phyloP scores from a whole-genome alignment of 495 filamentous ascomycete species.

The Lophiostoma macrostomum region DNA sequence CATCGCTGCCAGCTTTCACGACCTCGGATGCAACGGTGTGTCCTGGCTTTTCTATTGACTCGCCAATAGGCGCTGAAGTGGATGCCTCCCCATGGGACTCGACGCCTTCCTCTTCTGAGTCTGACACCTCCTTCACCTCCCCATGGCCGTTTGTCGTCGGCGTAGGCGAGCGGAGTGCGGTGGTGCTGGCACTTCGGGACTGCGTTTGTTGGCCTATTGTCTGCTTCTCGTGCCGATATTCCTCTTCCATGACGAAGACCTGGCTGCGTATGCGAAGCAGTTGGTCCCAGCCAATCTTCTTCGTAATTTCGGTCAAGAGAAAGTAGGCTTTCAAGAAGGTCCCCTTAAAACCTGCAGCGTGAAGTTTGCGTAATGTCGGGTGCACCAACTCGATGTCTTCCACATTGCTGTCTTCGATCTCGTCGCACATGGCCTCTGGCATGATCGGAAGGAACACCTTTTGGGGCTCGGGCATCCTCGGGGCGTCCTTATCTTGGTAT shows the following conservation, averaged over 20 bases:
- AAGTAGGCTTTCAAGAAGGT: conserved; percentile 94
- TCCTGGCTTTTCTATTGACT: conserved; percentile 73
- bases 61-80: conserved; percentile 37
- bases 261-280: conserved; percentile 88
- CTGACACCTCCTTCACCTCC: conserved; percentile 41
- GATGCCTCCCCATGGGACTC: conserved; percentile 22
- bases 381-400: conserved; percentile 78
- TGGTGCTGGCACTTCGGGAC: conserved; percentile 71
- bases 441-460: conserved; percentile 83
- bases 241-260: conserved; percentile 99
- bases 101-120: conserved; percentile 1
- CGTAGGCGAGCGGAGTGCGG: conserved; percentile 64
- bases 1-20: conserved; percentile 74
- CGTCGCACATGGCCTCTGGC: conserved; percentile 86
- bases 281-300: conserved; percentile 96
- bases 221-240: conserved; percentile 89
- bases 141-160: conserved; percentile 61
- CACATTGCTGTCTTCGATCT: conserved; percentile 83
- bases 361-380: conserved; percentile 78
- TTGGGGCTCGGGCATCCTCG: conserved; percentile 85
- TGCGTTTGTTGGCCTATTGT: conserved; percentile 47
- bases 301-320: conserved; percentile 88
- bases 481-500: conserved; percentile 95
- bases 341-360: conserved; percentile 83
- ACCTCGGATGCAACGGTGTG: conserved; percentile 79